Evolutionary conservation across 208 protist species (phyloP).

Genomic region (Naegleria fowleri): DNA sequence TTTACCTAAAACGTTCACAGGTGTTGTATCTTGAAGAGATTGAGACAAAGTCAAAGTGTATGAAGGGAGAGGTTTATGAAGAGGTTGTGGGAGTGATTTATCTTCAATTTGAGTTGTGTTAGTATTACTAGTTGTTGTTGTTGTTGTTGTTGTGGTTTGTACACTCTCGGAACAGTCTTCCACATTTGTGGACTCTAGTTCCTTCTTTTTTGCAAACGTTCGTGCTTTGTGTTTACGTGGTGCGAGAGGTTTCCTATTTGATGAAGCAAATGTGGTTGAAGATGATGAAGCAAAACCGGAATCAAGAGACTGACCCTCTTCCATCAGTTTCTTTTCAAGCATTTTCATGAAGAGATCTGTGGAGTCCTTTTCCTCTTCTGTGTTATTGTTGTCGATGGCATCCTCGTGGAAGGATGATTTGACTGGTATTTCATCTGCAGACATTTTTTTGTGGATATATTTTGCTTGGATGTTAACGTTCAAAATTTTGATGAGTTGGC

Average conservation of each 20-base stretch:
- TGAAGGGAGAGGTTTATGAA: too few species aligned
- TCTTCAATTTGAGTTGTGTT: too few species aligned
- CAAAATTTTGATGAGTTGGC: too few species aligned
- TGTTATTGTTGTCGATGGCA: neutral
- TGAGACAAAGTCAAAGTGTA: too few species aligned
- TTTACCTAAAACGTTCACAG: constrained; percentile 9
- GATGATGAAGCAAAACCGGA: neutral
- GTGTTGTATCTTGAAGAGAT: neutral
- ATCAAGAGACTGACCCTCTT: neutral
- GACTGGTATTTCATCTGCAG: too few species aligned
- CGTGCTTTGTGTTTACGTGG: neutral
- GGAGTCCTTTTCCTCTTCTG: neutral
- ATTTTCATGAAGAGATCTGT: neutral
- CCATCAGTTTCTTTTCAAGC: neutral
- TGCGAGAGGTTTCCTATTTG: neutral
- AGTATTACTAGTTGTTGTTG: too few species aligned
- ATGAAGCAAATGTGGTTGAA: neutral
- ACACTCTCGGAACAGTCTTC: too few species aligned
- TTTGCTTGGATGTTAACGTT: too few species aligned
- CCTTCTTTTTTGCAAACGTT: neutral
- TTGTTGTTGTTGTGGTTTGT: too few species aligned
- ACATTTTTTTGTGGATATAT: too few species aligned
- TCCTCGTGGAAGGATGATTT: neutral
- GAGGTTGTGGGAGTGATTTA: too few species aligned
- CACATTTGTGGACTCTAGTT: too few species aligned